Evolutionary conservation across 2,329 filamentous ascomycete genomes (phyloP), one percentile per base, ranked within the genome.

Genomic region (Neofusicoccum parvum): DNA sequence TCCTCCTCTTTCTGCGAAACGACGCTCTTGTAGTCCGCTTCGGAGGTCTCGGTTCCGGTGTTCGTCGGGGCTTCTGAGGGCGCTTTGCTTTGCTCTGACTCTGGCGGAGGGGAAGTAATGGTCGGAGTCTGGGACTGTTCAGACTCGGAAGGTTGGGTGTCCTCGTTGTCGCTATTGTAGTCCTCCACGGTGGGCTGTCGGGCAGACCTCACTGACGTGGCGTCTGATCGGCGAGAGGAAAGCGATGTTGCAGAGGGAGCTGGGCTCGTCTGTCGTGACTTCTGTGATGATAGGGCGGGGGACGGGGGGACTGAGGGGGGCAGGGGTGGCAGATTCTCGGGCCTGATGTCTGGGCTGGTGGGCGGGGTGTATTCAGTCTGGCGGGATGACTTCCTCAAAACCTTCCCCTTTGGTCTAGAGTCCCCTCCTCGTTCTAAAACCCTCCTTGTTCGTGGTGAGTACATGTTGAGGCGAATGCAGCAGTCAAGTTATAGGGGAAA

Each of bases 121-220:
- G 62, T 43, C 20, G 48, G 48, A 37, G 48, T 51, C 17, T 54
- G 17, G 20, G 49, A 54, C 14, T 37, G 23, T 10, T 63, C 48
- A 6, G 34, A 50, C 17, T 20, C 46, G 3, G 59, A 50, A n/a
- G 59, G 46, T 17, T 63, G 36, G 43, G 41, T 48, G 43, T 37
- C 56, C n/a, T 65, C 64, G 37, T 36, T 60, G 23, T 65, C 64
- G 14, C 64, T 65, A 17, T 53, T 39, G 34, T 59, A 62, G 50
- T 65, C 64, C 41, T 65, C 64, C 34, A 65, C 64, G 17, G 54
- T 65, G 27, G 64, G 64, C 39, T 65, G 64, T 17, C 27, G 46
- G 10, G 64, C 41, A 12, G 64, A 65, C 46, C 45, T 50, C 20
- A 65, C 53, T 51, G 64, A 65, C 41, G 54, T 59, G 54, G 54